Conservation (phyloP, 2,329 filamentous ascomycete species). For the Cladosporium sp. region DNA sequence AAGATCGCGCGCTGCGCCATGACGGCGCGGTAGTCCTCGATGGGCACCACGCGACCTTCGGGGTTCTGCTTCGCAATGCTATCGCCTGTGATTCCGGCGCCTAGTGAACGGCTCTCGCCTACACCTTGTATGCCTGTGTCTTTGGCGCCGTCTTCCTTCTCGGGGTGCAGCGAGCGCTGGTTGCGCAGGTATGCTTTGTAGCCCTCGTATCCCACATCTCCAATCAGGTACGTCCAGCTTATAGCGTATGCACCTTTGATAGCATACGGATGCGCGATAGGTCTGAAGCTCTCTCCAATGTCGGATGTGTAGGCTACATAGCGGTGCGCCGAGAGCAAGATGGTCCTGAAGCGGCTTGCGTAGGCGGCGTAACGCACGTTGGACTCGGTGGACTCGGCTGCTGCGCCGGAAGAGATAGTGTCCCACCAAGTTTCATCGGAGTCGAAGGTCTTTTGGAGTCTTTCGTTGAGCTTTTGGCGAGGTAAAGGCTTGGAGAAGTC, state of each 20-base stretch:
- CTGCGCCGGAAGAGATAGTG: conserved; percentile 56
- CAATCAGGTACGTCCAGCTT: conserved; percentile 87
- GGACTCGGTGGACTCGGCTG: conserved; percentile 75
- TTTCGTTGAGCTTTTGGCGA: conserved; percentile 49
- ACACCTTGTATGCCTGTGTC: conserved; percentile 5
- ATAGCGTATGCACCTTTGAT: conserved; percentile 82
- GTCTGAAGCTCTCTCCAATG: conserved; percentile 93
- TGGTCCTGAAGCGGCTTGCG: conserved; percentile 60
- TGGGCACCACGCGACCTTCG: conserved; percentile 57
- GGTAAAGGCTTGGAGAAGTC: conserved; percentile 48
- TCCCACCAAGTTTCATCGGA: conserved; percentile 66
- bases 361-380: conserved; percentile 90
- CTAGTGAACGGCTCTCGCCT: conserved; percentile 11
- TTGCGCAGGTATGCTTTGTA: conserved; percentile 94
- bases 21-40: conserved; percentile 87
- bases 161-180: conserved; percentile 67
- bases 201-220: conserved; percentile 87
- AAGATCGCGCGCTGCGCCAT: conserved; percentile 90
- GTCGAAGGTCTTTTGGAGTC: conserved; percentile 54
- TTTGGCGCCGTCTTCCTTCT: conserved; percentile 29
- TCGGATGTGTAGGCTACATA: conserved; percentile 96
- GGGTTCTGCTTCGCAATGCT: conserved; percentile 18
- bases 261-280: conserved; percentile 79
- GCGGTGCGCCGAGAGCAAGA: conserved; percentile 83
- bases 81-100: conserved; percentile 18